phyloP scores from a whole-genome alignment of 2,329 filamentous ascomycete genomes.

The Rutstroemia sp. region DNA sequence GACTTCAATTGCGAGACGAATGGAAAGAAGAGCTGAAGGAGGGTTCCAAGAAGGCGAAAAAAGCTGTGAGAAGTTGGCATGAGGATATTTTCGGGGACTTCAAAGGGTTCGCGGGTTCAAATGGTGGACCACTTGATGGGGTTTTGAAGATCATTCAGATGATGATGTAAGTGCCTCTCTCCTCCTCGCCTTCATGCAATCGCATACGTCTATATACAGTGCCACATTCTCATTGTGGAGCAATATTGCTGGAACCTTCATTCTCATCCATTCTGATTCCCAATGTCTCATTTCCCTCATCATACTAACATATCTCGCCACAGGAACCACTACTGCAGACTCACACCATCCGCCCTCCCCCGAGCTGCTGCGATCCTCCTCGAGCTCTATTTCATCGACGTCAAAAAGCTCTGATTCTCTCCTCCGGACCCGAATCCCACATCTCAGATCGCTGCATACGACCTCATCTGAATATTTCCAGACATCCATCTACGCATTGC shows the following conservation, averaged over 20 bases:
- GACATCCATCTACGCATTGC: neutral
- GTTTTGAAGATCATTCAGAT: constrained; percentile 27
- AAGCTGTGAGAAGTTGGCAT: constrained; percentile 13
- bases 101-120: constrained; percentile 21
- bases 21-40: neutral
- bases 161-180: constrained; percentile 20
- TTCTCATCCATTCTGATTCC: neutral
- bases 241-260: no score
- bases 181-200: neutral
- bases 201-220: no score
- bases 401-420: constrained; percentile 7
- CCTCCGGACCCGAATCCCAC: neutral
- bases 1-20: neutral
- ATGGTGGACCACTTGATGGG: constrained; percentile 23
- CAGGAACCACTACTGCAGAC: constrained; percentile 26
- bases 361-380: constrained; percentile 22
- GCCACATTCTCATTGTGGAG: no score
- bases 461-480: neutral
- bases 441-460: neutral
- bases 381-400: constrained; percentile 27
- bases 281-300: neutral
- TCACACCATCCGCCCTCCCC: constrained; percentile 20
- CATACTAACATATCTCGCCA: neutral
- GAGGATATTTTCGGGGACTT: constrained; percentile 23
- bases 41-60: neutral